phyloP scores from a whole-genome alignment of 1,139 yeast genomes.

The Candida neerlandica region DNA sequence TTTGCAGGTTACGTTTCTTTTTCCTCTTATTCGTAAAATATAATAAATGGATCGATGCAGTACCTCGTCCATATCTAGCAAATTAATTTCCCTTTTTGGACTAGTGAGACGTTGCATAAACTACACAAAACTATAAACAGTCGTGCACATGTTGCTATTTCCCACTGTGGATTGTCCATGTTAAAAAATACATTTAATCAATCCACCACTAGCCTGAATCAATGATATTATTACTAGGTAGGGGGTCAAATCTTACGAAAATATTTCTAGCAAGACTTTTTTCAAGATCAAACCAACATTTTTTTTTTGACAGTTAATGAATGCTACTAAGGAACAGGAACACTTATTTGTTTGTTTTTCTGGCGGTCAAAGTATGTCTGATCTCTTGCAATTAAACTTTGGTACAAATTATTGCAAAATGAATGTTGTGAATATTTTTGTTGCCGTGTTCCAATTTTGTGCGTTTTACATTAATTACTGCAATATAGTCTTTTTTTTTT shows the following conservation, averaged over 20 bases:
- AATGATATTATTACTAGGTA: too few relatives aligned
- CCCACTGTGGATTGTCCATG: not conserved
- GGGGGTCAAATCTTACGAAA: not conserved
- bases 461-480: too few relatives aligned
- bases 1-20: not conserved
- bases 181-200: not conserved
- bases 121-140: not conserved
- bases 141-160: not conserved
- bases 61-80: not conserved
- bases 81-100: not conserved
- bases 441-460: too few relatives aligned
- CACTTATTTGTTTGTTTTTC: too few relatives aligned
- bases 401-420: too few relatives aligned
- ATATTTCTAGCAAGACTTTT: not conserved
- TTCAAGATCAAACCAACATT: not conserved
- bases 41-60: not conserved
- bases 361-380: too few relatives aligned
- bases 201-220: not conserved
- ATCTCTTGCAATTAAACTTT: too few relatives aligned
- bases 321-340: too few relatives aligned
- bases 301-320: too few relatives aligned
- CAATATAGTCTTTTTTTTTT: too few relatives aligned
- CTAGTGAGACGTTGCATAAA: constrained; percentile 3
- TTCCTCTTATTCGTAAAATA: not conserved
- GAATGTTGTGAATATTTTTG: too few relatives aligned